Conservation (phyloP, 1,284 basidiomycete genomes). For the Coniferiporia sulphurascens region DNA sequence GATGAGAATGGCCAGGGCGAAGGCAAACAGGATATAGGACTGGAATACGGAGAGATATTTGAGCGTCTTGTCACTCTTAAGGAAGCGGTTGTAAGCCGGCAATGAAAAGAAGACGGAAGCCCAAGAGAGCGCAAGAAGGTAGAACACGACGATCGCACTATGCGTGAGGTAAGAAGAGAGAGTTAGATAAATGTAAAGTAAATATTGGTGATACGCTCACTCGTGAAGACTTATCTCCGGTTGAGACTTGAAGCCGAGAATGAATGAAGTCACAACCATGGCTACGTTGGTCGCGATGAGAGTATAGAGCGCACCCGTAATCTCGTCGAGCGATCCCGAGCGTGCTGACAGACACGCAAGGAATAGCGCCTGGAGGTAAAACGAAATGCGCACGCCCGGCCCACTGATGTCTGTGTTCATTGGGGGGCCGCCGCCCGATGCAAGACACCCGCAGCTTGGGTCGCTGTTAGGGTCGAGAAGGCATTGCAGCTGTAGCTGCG, state of each 20-base stretch:
- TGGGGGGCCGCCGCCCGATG: background rate
- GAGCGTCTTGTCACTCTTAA: constrained; percentile 7
- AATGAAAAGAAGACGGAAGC: constrained; percentile 22
- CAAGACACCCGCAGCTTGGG: background rate
- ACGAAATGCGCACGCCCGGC: constrained; percentile 19
- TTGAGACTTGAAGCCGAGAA: constrained; percentile 23
- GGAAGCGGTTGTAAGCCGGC: constrained; percentile 21
- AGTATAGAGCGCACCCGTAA: constrained; percentile 25
- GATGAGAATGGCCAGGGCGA: constrained; percentile 23
- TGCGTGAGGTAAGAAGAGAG: constrained; percentile 19
- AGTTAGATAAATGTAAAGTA: constrained; percentile 18
- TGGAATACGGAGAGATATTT: constrained; percentile 23
- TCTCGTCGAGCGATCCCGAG: constrained; percentile 23
- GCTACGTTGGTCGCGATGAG: constrained; percentile 28
- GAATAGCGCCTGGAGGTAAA: constrained; percentile 18
- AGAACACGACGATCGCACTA: constrained; percentile 17
- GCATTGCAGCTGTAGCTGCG: background rate
- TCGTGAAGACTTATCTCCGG: constrained; percentile 28
- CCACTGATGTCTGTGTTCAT: constrained; percentile 20
- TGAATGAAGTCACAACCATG: constrained; percentile 26
- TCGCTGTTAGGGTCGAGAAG: background rate
- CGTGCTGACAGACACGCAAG: constrained; percentile 24
- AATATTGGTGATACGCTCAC: constrained; percentile 15
- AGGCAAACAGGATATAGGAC: constrained; percentile 25
- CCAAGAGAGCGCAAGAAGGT: constrained; percentile 20